Evolutionary conservation across 192 early-diverging fungal species (phyloP).

Genomic region (Tieghemiomyces parasiticus): DNA sequence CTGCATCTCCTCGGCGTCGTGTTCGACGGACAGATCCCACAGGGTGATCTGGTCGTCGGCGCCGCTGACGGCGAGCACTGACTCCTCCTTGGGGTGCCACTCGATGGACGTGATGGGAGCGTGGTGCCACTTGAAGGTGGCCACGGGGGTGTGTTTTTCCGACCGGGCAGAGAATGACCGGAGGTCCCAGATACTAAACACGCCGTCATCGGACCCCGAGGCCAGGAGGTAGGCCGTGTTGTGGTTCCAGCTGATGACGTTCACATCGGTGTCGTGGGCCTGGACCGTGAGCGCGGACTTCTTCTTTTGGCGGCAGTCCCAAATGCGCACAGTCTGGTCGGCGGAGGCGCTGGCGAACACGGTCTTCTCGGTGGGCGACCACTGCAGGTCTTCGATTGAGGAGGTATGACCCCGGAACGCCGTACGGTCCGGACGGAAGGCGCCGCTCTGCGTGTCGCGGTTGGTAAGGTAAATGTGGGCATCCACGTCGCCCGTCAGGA

Average conservation of each 20-base stretch:
- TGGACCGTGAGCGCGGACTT: slow-evolving; percentile 57
- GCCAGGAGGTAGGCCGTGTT: slow-evolving; percentile 77
- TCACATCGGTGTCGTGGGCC: slow-evolving; percentile 82
- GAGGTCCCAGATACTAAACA: slow-evolving; percentile 94
- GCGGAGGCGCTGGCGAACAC: slow-evolving; percentile 89
- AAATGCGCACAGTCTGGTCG: slow-evolving; percentile 86
- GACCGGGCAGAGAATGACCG: slow-evolving; percentile 29
- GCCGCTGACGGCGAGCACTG: slow-evolving; percentile 76
- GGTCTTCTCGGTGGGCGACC: slow-evolving; percentile 76
- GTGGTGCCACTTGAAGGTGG: slow-evolving; percentile 90
- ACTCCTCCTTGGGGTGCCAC: slow-evolving; percentile 89
- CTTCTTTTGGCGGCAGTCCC: slow-evolving; percentile 78
- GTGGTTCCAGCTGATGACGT: slow-evolving; percentile 94
- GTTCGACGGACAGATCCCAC: slow-evolving; percentile 97
- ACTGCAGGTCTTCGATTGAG: slow-evolving; percentile 94
- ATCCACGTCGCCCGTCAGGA: slow-evolving; percentile 77
- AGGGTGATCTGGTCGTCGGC: slow-evolving; percentile 93
- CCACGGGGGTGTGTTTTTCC: slow-evolving; percentile 51
- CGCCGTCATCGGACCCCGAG: slow-evolving; percentile 83
- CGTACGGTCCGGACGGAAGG: slow-evolving; percentile 53
- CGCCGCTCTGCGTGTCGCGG: slow-evolving; percentile 35
- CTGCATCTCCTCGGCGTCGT: slow-evolving; percentile 75
- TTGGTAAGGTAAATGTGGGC: slow-evolving; percentile 73
- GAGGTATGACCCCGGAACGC: slow-evolving; percentile 72
- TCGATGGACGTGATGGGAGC: slow-evolving; percentile 89